A percentile compares a stretch with the other conserved stretches of the same genome.
Evolutionary conservation across 805 yeast genomes (phyloP).

Genomic region (Saturnispora gosingensis): DNA sequence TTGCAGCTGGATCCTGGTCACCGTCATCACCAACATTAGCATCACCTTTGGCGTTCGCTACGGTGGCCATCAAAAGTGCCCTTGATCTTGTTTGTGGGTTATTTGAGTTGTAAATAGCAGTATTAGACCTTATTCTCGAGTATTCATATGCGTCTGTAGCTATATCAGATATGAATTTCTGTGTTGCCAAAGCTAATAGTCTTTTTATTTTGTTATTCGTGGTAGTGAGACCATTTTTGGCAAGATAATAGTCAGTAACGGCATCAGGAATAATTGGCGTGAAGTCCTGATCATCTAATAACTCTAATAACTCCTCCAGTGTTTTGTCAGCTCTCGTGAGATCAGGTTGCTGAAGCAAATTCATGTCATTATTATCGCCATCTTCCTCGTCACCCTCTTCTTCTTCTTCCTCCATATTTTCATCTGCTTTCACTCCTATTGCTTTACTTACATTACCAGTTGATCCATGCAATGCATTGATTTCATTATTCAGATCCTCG

Average conservation of each 20-base stretch:
- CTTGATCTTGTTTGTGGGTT: slow-evolving; percentile 83
- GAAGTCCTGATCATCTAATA: slow-evolving; percentile 91
- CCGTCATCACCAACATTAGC: slow-evolving; percentile 20
- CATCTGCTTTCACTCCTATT: not conserved
- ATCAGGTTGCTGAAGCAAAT: slow-evolving; percentile 40
- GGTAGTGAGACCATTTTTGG: slow-evolving; percentile 48
- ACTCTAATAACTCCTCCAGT: slow-evolving; percentile 68
- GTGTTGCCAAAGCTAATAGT: slow-evolving; percentile 87
- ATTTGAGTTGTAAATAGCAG: slow-evolving; percentile 75
- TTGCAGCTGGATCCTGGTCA: slow-evolving; percentile 19
- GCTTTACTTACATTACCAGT: not conserved
- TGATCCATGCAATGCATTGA: not conserved
- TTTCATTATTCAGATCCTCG: slow-evolving; percentile 5
- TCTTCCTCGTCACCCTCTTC: not conserved
- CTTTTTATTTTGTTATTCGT: slow-evolving; percentile 73
- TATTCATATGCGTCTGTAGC: slow-evolving; percentile 97
- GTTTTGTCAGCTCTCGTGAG: slow-evolving; percentile 73
- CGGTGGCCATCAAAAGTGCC: slow-evolving; percentile 55
- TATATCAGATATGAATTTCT: slow-evolving; percentile 85
- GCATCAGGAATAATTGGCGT: slow-evolving; percentile 97
- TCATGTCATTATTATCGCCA: not conserved
- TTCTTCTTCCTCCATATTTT: not conserved
- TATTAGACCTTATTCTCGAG: slow-evolving; percentile 81
- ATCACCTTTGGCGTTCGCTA: slow-evolving; percentile 26
- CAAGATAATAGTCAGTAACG: slow-evolving; percentile 84